A percentile compares a stretch with the other conserved stretches of the same genome.
These are phyloP conservation scores for Fusarium decemcellulare DNA, from an alignment of 2,329 filamentous ascomycete species.

Conservation along the genomic window DNA sequence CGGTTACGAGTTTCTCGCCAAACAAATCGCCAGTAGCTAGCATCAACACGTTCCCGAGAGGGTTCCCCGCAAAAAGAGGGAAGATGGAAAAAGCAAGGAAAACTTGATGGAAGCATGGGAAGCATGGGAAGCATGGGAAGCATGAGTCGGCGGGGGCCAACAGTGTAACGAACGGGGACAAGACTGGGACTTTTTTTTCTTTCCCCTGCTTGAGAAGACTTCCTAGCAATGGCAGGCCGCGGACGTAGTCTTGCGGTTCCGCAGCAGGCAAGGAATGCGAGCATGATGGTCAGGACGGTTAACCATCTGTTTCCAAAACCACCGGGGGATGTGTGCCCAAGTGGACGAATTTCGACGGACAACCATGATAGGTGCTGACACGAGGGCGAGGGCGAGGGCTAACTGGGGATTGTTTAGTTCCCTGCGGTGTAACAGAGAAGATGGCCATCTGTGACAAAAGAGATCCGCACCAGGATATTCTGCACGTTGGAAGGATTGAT, in stretches of 20 bases:
- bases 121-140: slow-evolving; percentile 11
- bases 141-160: slow-evolving; percentile 2
- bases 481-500: slow-evolving; percentile 32
- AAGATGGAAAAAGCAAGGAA: slow-evolving; percentile 5
- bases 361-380: slow-evolving; percentile 8
- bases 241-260: slow-evolving; percentile 21
- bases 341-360: neutral
- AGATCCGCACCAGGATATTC: slow-evolving; percentile 45
- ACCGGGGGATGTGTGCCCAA: neutral
- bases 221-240: slow-evolving; percentile 4
- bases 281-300: slow-evolving; percentile 3
- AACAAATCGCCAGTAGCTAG: neutral
- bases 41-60: slow-evolving; percentile 9
- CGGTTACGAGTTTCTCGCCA: neutral
- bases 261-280: slow-evolving; percentile 15
- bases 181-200: neutral
- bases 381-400: neutral
- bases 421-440: slow-evolving; percentile 42
- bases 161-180: neutral
- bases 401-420: slow-evolving; percentile 14
- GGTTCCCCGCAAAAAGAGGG: neutral
- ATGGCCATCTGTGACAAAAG: slow-evolving; percentile 32
- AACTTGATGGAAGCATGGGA: slow-evolving; percentile 8
- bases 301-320: slow-evolving; percentile 4
- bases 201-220: slow-evolving; percentile 1